Evolutionary conservation across 1,284 basidiomycete genomes (phyloP).

Genomic region (Taiwanofungus camphoratus): DNA sequence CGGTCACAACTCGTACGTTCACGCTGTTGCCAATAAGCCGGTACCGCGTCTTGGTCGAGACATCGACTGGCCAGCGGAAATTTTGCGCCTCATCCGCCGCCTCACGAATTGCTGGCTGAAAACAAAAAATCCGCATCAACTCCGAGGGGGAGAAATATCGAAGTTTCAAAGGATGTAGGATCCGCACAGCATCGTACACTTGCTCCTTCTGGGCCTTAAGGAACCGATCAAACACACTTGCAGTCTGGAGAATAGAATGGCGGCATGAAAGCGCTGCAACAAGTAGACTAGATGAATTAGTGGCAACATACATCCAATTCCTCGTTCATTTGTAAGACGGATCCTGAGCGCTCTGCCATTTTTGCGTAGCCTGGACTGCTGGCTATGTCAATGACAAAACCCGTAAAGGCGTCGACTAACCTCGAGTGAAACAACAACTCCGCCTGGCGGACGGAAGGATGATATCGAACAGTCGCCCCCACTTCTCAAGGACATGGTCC

Average conservation of each 20-base stretch:
- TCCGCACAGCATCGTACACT: conserved; percentile 40
- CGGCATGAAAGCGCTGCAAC: conserved; percentile 1
- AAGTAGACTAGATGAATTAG: conserved; percentile 4
- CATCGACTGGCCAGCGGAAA: conserved; percentile 54
- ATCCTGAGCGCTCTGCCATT: conserved; percentile 69
- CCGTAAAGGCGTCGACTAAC: conserved; percentile 28
- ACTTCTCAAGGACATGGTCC: conserved; percentile 61
- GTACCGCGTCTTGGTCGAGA: conserved; percentile 65
- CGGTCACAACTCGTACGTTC: conserved; percentile 62
- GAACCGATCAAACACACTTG: conserved; percentile 52
- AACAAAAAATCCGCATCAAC: conserved; percentile 61
- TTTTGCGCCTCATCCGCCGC: conserved; percentile 6
- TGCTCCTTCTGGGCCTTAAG: conserved; percentile 37
- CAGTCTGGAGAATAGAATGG: conserved; percentile 42
- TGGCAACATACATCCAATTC: conserved; percentile 57
- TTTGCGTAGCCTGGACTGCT: conserved; percentile 59
- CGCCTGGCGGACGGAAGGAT: conserved; percentile 55
- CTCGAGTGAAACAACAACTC: conserved; percentile 75
- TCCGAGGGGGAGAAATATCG: conserved; percentile 72
- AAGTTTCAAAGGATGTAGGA: conserved; percentile 50
- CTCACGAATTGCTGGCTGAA: conserved; percentile 30
- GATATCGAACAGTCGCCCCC: conserved; percentile 75
- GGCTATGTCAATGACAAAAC: neutral
- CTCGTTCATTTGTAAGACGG: conserved; percentile 67
- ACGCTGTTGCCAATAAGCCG: conserved; percentile 75